A percentile compares a stretch with the other conserved stretches of the same genome.
These are phyloP conservation scores for Chimonanthus salicifolius DNA, from an alignment of 164 flowering plant species.

Conservation along the genomic window DNA sequence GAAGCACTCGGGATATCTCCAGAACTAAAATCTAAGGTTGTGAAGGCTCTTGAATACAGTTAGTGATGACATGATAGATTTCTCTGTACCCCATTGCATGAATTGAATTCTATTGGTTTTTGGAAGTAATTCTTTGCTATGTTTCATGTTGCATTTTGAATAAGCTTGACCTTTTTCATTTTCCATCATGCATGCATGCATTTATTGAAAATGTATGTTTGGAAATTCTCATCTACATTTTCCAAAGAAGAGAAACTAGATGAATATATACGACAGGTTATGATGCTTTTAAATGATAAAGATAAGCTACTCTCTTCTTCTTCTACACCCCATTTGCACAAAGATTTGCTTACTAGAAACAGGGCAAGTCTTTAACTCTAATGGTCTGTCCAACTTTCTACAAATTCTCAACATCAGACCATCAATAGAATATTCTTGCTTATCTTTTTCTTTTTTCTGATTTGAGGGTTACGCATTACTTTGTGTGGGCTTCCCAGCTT, in stretches of 20 bases:
- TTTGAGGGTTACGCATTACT: slow-evolving; percentile 93
- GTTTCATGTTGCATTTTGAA: background rate
- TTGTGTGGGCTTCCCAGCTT: slow-evolving; percentile 88
- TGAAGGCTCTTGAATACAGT: background rate
- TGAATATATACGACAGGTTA: background rate
- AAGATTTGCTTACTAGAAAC: background rate
- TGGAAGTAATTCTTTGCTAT: background rate
- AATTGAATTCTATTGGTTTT: background rate
- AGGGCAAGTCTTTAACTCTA: background rate
- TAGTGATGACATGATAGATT: background rate
- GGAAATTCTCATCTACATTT: no score
- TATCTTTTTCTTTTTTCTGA: background rate
- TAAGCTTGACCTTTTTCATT: background rate
- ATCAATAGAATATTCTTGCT: background rate
- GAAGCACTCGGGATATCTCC: slow-evolving; percentile 95
- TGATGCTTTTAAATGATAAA: background rate
- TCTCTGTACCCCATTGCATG: background rate
- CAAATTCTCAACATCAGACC: background rate
- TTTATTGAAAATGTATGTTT: background rate
- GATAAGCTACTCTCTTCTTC: background rate
- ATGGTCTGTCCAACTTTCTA: background rate
- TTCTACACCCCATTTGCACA: background rate
- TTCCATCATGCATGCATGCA: background rate
- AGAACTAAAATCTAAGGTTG: slow-evolving; percentile 69
- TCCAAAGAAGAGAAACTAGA: background rate